phyloP scores from a whole-genome alignment of 306 rosid species.

The Astragalus glycyphyllos region DNA sequence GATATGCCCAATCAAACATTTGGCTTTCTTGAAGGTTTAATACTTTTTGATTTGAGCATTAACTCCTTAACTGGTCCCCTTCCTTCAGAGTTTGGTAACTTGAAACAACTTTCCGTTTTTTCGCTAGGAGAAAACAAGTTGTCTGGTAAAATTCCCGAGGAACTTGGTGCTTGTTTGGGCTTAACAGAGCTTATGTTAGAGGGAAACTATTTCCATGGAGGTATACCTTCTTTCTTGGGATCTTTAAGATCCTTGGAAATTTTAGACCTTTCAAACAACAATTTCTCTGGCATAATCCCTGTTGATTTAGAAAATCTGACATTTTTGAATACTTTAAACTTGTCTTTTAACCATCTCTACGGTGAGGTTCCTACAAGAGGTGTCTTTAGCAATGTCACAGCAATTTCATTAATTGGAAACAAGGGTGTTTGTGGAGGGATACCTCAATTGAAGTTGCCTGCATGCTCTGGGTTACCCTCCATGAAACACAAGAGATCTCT shows the following conservation, averaged over 20 bases:
- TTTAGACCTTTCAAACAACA: too few species aligned
- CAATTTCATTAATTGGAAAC: constrained; percentile 25
- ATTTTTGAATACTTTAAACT: too few species aligned
- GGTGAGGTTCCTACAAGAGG: constrained; percentile 52
- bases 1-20: constrained; percentile 34
- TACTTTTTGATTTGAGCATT: neutral
- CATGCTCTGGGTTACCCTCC: too few species aligned
- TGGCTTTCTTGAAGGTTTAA: neutral
- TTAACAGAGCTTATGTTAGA: neutral
- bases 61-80: constrained; percentile 35
- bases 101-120: neutral
- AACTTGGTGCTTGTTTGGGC: constrained; percentile 15
- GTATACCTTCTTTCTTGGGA: constrained; percentile 10
- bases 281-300: too few species aligned
- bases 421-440: constrained; percentile 50
- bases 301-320: too few species aligned
- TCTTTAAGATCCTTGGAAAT: too few species aligned
- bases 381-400: constrained; percentile 36
- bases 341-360: too few species aligned
- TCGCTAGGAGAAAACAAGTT: neutral
- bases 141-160: constrained; percentile 39
- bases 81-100: constrained; percentile 31
- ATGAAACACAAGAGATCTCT: too few species aligned
- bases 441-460: too few species aligned
- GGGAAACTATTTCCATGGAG: constrained; percentile 36